Evolutionary conservation across 768 basidiomycete genomes (phyloP).

Genomic region (Tulasnella sp.): DNA sequence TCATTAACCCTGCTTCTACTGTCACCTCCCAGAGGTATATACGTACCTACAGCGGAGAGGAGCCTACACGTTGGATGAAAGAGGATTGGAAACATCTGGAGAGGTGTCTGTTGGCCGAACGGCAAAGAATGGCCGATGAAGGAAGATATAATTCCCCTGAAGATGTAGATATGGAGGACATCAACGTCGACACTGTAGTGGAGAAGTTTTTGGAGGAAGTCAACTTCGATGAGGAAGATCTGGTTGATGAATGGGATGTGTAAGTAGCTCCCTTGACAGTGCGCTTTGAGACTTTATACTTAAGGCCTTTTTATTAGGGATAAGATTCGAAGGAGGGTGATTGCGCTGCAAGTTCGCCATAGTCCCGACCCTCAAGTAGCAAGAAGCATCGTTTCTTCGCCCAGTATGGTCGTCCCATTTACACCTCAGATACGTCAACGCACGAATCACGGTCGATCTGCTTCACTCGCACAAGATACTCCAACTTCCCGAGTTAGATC

Average conservation of each 20-base stretch:
- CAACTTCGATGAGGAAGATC: not conserved
- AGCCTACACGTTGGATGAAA: constrained; percentile 44
- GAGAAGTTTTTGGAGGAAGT: constrained; percentile 34
- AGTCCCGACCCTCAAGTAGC: constrained; percentile 4
- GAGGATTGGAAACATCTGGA: constrained; percentile 73
- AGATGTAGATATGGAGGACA: constrained; percentile 40
- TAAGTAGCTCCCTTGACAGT: not conserved
- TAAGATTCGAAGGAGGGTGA: constrained; percentile 5
- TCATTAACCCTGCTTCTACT: constrained; percentile 14
- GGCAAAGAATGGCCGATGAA: constrained; percentile 36
- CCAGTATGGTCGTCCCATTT: constrained; percentile 5
- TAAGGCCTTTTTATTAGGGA: not conserved
- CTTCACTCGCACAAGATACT: too few species aligned
- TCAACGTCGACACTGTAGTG: constrained; percentile 46
- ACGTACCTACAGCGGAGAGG: constrained; percentile 9
- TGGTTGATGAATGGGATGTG: constrained; percentile 8
- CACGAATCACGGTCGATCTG: too few species aligned
- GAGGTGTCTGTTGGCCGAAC: constrained; percentile 61
- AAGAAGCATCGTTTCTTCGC: not conserved
- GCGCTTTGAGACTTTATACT: not conserved
- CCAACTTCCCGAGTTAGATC: too few species aligned
- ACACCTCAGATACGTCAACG: constrained; percentile 8
- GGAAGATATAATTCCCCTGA: constrained; percentile 24
- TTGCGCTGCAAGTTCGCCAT: constrained; percentile 13
- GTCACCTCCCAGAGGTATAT: constrained; percentile 4